Evolutionary conservation across 345 rosid species (phyloP), one percentile per base, ranked within the genome.

Genomic region (Linum usitatissimum): DNA sequence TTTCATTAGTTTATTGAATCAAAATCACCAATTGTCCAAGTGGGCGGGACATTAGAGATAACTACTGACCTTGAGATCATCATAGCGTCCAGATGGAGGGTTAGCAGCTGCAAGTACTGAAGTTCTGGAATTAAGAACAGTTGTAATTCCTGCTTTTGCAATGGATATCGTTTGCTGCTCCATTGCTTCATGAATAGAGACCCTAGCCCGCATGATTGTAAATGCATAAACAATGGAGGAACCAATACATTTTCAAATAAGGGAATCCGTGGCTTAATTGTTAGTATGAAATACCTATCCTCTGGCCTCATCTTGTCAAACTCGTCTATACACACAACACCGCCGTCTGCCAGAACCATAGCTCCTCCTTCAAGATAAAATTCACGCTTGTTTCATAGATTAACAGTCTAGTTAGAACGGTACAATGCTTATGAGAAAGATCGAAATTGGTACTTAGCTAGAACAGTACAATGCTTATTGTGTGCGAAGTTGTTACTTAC

Each of bases 361-460:
- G 97, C 99, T 70, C 99, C 99, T 45, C 97, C 99, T 83, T 90
- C 99, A 48, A 92, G 97, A 75, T 93, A 93, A 78, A 93, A 93
- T 75, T 93, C 99, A 6, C 94, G 86, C 99, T 87, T 81, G 69
- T 38, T 3, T n/a, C 34, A 67, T 28, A 69, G 3, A 66, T 53
- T 53, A 42, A 48, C 17, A 60, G 60, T 69, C 38, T 39, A 31
- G 64, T 77, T 68, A 78, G 73, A 70, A 36, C 9, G 12, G 5
- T 31, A 28, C 48, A 34, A 56, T 6, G 42, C 7, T 1, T 18
- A 21, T n/a, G 31, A 21, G 40, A 57, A 13, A 13, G 57, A 63
- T 10, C 23, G 34, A n/a, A n/a, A n/a, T n/a, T n/a, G n/a, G n/a
- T n/a, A n/a, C n/a, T n/a, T 39, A 31, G 64, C 76, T 68, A 78